Evolutionary conservation across 1,139 yeast species (phyloP).

Genomic region (Arxiozyma telluris): DNA sequence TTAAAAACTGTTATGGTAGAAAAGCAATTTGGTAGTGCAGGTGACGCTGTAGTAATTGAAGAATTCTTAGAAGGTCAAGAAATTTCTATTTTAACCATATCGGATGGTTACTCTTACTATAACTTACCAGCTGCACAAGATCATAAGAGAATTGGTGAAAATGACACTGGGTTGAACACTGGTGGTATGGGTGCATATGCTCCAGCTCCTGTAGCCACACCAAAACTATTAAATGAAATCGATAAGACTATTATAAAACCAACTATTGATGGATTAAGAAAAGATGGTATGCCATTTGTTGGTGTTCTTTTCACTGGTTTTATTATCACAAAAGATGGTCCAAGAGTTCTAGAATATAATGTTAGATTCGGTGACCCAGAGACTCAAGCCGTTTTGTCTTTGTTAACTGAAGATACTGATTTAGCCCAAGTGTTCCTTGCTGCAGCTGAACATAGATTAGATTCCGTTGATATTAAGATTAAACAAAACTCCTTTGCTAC

Average conservation of each 20-base stretch:
- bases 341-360: slow-evolving; percentile 92
- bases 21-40: slow-evolving; percentile 85
- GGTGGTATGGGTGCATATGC: slow-evolving; percentile 99
- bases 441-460: slow-evolving; percentile 90
- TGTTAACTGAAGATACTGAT: slow-evolving; percentile 75
- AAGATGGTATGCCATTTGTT: slow-evolving; percentile 89
- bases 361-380: slow-evolving; percentile 99
- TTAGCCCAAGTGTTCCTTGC: slow-evolving; percentile 88
- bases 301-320: slow-evolving; percentile 97
- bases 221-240: slow-evolving; percentile 58
- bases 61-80: slow-evolving; percentile 97
- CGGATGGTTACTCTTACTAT: slow-evolving; percentile 87
- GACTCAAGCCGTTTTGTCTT: slow-evolving; percentile 90
- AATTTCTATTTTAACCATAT: slow-evolving; percentile 80
- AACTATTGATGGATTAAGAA: slow-evolving; percentile 93
- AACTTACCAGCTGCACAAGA: slow-evolving; percentile 98
- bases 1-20: slow-evolving; percentile 84
- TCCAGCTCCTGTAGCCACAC: slow-evolving; percentile 94
- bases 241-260: slow-evolving; percentile 73
- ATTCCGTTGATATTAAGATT: slow-evolving; percentile 62
- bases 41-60: slow-evolving; percentile 93
- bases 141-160: slow-evolving; percentile 91
- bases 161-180: slow-evolving; percentile 89
- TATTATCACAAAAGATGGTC: slow-evolving; percentile 76
- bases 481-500: slow-evolving; percentile 62